Evolutionary conservation across 1,284 basidiomycete genomes (phyloP), one percentile per base, ranked within the genome.

Genomic region (Malassezia japonica): DNA sequence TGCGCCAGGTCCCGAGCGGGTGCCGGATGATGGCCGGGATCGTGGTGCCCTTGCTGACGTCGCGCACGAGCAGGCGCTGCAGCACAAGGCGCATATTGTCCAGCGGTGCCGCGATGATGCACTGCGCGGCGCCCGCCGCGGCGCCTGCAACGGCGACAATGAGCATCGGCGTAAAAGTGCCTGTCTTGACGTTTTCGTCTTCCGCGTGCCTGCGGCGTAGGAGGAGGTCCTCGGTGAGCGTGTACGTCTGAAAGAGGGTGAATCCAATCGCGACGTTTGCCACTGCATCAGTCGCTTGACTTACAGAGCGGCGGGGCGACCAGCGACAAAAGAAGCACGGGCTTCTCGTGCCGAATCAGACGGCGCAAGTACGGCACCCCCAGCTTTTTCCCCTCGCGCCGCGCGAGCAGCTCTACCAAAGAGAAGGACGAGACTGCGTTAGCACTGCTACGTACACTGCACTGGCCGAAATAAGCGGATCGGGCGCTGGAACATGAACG

Each of bases 21-120:
- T 18, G 15, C 15, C 32, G 29, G 6, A 28, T 38, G 48, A 39
- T 46, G 44, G n/a, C 42, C 28, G n/a, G 43, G 31, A 2, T 45
- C 32, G 23, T 29, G 21, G 1, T 24, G 25, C 0, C 45, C 29
- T 27, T 43, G 41, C 18, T 28, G 43, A 35, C 50, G 38, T 29
- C 45, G 25, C 28, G 39, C 20, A 55, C 52, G 24, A 62, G 47
- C 37, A 59, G 48, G 18, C 52, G 57, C 48, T 66, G 64, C 4
- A 76, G 59, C 16, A 76, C 63, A 20, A 74, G 60, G 13, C 75
- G 68, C 10, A 75, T 71, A 39, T 76, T 76, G 58, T 76, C 75
- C 13, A 76, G 64, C 0, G 75, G 75, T 0, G 74, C 71, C 2
- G 73, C 74, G 21, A 76, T 64, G 43, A 75, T 58, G 24, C 73